These are phyloP conservation scores for Chlamydomonas incerta DNA, from an alignment of 139 green algal genomes.

Conservation along the genomic window DNA sequence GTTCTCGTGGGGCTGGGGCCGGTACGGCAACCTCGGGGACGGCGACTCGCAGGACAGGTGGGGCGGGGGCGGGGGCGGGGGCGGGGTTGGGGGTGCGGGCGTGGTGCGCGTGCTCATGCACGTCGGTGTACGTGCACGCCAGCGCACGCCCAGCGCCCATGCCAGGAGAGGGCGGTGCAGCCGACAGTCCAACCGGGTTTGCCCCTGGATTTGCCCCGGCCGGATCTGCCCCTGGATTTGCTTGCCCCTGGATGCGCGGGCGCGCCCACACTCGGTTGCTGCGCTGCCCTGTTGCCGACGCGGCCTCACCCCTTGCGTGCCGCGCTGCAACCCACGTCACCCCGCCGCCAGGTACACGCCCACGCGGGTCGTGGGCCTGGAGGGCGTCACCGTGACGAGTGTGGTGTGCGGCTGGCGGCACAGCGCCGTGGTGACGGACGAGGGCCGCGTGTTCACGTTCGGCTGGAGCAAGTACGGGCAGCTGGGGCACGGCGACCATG, in stretches of 20 bases:
- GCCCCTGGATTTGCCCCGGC: no score
- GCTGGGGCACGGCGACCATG: constrained; percentile 84
- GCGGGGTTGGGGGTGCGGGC: neutral
- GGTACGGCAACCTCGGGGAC: constrained; percentile 90
- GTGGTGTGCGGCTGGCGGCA: constrained; percentile 92
- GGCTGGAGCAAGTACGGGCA: constrained; percentile 95
- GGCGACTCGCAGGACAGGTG: constrained; percentile 76
- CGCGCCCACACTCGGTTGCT: no score
- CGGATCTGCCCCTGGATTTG: no score
- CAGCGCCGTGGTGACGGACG: constrained; percentile 69
- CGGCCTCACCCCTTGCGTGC: no score
- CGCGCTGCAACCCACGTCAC: no score
- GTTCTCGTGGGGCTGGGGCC: constrained; percentile 87
- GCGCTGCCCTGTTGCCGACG: no score
- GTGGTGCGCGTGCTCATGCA: no score
- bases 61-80: neutral
- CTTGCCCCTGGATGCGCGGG: no score
- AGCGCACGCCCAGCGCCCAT: no score
- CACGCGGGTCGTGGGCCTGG: constrained; percentile 56
- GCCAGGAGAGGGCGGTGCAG: no score
- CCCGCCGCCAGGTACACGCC: constrained; percentile 28
- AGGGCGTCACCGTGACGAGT: constrained; percentile 50
- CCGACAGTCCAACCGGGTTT: no score
- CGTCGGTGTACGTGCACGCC: no score
- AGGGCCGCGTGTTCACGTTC: constrained; percentile 84